Evolutionary conservation across 192 early-diverging fungal species (phyloP).

Genomic region (Gamsiella multidivaricata): DNA sequence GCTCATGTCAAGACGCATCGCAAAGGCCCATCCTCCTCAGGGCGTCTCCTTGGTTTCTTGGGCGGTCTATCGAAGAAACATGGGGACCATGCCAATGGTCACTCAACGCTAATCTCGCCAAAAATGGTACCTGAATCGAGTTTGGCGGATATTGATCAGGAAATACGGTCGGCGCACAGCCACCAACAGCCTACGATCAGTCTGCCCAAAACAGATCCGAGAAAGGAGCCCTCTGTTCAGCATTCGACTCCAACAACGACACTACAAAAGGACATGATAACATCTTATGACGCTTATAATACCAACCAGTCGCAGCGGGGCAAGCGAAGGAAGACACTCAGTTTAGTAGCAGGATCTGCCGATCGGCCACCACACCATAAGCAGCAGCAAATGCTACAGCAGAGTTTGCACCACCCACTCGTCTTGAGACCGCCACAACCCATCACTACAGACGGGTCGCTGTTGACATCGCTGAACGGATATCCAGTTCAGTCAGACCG

Average conservation of each 20-base stretch:
- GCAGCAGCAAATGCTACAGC: conserved; percentile 32
- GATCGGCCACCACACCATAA: conserved; percentile 24
- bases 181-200: no score
- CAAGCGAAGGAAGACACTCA: conserved; percentile 46
- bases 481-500: not conserved
- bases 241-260: conserved; percentile 8
- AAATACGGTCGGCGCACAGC: not conserved
- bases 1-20: conserved; percentile 26
- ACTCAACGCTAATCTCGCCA: not conserved
- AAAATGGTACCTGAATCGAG: not conserved
- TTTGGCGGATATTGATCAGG: conserved; percentile 30
- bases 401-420: conserved; percentile 28
- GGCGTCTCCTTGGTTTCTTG: conserved; percentile 39
- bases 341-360: conserved; percentile 22
- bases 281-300: conserved; percentile 21
- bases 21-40: conserved; percentile 36
- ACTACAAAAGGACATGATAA: not conserved
- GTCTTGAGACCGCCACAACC: conserved; percentile 6
- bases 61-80: conserved; percentile 45
- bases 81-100: conserved; percentile 13
- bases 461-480: not conserved
- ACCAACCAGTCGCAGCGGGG: conserved; percentile 34
- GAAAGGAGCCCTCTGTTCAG: not conserved
- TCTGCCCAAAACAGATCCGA: not conserved
- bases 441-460: not conserved